Conservation (phyloP, 176 grass and related monocot genomes). For the Rhipidocladum racemiflorum region DNA sequence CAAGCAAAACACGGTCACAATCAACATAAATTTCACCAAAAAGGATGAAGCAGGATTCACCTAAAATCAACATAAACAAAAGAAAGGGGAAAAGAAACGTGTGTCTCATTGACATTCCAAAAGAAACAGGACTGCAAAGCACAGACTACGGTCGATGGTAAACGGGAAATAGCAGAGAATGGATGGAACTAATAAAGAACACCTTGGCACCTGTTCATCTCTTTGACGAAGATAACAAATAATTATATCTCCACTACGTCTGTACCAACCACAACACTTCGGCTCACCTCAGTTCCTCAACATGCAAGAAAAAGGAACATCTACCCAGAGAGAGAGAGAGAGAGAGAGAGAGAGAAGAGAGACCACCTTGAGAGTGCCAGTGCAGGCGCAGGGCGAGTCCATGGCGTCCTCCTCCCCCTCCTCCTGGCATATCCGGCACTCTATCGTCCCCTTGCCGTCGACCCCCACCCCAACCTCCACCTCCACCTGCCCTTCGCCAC, state of each 20-base stretch:
- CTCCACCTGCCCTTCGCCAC: conserved; percentile 33
- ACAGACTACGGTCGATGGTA: background rate
- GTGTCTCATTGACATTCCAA: no score
- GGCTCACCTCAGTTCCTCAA: background rate
- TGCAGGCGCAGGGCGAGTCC: conserved; percentile 92
- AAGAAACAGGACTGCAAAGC: background rate
- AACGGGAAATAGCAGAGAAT: background rate
- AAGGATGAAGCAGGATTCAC: background rate
- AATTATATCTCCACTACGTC: background rate
- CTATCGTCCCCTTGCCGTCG: conserved; percentile 43
- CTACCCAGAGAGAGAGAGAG: background rate
- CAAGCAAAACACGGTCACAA: background rate
- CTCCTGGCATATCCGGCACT: conserved; percentile 98
- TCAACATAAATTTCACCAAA: background rate
- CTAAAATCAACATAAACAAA: background rate
- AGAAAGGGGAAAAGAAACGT: background rate
- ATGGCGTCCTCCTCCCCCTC: conserved; percentile 80
- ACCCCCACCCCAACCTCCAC: conserved; percentile 35
- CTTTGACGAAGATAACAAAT: background rate
- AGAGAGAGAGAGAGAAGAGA: conserved; percentile 1
- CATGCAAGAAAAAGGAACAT: conserved; percentile 18
- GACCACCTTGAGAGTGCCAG: conserved; percentile 85
- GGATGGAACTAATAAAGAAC: background rate
- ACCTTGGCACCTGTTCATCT: background rate
- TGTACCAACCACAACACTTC: background rate